Evolutionary conservation across 352 stramenopile species (phyloP).

Genomic region (Phytophthora rubi): DNA sequence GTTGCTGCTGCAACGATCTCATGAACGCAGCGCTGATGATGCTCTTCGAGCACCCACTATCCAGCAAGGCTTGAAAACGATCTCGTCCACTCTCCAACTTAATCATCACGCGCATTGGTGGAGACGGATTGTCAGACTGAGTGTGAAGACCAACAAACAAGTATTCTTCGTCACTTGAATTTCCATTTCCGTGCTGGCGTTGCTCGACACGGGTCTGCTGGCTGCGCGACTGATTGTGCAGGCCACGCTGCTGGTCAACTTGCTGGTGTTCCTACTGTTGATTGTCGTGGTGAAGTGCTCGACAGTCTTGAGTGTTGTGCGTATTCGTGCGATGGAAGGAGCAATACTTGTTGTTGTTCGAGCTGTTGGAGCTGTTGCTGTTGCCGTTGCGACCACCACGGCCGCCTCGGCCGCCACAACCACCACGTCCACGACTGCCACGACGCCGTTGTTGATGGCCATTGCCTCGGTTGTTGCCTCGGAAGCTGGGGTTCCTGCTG

Average conservation of each 20-base stretch:
- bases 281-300: neutral
- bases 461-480: neutral
- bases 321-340: conserved; percentile 12
- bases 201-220: conserved; percentile 9
- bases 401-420: neutral
- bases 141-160: conserved; percentile 12
- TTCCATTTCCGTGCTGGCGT: neutral
- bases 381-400: neutral
- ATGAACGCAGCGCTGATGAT: conserved; percentile 10
- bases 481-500: neutral
- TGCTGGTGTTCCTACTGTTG: conserved; percentile 1
- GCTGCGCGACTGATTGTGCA: neutral
- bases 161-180: conserved; percentile 15
- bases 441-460: neutral
- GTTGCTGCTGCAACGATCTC: neutral
- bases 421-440: neutral
- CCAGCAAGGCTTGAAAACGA: neutral
- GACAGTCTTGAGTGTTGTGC: conserved; percentile 14
- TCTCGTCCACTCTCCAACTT: conserved; percentile 11
- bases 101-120: conserved; percentile 7
- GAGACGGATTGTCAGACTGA: no score
- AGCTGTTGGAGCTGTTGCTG: conserved; percentile 4
- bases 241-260: neutral
- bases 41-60: conserved; percentile 8
- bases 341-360: conserved; percentile 10